Base-by-base conservation (phyloP, 1,284 basidiomycete genomes). In the Puccinia polysora region DNA sequence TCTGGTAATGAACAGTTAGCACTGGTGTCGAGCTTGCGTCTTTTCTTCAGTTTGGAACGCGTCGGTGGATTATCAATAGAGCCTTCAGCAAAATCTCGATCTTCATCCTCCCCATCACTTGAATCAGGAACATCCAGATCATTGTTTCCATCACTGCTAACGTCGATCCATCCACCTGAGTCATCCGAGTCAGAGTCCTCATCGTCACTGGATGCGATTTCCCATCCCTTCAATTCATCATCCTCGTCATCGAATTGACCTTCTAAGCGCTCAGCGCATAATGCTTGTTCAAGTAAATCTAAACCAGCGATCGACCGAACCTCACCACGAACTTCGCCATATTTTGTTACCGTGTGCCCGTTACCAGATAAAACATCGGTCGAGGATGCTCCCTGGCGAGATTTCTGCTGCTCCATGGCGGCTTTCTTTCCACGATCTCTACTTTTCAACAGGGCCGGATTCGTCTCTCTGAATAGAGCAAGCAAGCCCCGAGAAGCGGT, bases 381-480 rank as follows among this genome's bases (percentile, higher is more conserved):
- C 65, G 43, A 23, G 38, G 40, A 49, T 67, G 65, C 67, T 67
- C 55, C 74, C 52, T 50, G 36, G 23, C 47, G 14, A 15, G 62
- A 25, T 45, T 64, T 64, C 62, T 64, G 62, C 20, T 64, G 36
- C 12, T 64, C 62, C 53, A 75, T 72, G 5, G 73, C 73, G 2
- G 76, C 78, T 23, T 74, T 70, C 70, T 77, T 76, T 38, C 77
- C 89, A 76, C 94, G 83, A 79, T 98, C 95, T 71, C 91, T 84
- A 74, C 87, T 85, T 81, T 91, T 93, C 76, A 99, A 83, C 86
- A 98, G 85, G 1, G 86, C 88, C 0, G 96, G 96, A 80, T 97
- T 97, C 74, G 97, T 90, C 77, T 97, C 95, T 40, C 96, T 84
- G 82, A 92, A 99, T n/a, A 98, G 83, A 78, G 90, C 89, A 70